These are phyloP conservation scores for Polytrichum commune DNA, from an alignment of 225 moss, liverwort and hornwort species.

Conservation along the genomic window DNA sequence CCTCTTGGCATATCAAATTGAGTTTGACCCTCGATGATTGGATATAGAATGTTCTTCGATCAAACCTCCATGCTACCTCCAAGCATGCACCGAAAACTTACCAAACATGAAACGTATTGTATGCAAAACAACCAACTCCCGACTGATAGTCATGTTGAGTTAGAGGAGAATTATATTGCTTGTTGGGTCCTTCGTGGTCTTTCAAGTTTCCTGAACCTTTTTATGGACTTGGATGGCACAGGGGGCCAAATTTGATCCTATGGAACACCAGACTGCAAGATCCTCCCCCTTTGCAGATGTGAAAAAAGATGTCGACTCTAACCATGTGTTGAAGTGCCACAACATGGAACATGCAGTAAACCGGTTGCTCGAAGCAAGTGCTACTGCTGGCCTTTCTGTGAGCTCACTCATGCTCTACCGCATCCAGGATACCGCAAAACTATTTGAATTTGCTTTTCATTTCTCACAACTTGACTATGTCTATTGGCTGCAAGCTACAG, in stretches of 20 bases:
- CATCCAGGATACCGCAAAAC: no score
- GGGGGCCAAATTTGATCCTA: slow-evolving; percentile 75
- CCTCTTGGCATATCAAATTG: no score
- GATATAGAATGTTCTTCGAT: no score
- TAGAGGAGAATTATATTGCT: no score
- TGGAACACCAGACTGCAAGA: slow-evolving; percentile 63
- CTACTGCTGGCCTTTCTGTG: slow-evolving; percentile 64
- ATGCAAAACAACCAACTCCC: no score
- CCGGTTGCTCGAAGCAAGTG: slow-evolving; percentile 84
- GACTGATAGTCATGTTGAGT: no score
- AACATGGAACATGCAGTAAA: slow-evolving; percentile 74
- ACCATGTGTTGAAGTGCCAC: slow-evolving; percentile 61
- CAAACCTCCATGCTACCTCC: no score
- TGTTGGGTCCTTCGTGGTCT: not conserved
- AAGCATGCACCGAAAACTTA: no score
- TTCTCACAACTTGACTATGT: not conserved
- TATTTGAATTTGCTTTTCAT: slow-evolving; percentile 11
- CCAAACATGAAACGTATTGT: no score
- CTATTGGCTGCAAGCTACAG: not conserved
- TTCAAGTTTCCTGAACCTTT: not conserved
- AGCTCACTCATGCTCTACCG: slow-evolving; percentile 6
- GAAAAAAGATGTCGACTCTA: slow-evolving; percentile 54
- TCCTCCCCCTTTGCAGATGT: slow-evolving; percentile 21
- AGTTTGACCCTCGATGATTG: no score
- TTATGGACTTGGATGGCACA: slow-evolving; percentile 20